A percentile compares a stretch with the other conserved stretches of the same genome.
Evolutionary conservation across 192 early-diverging fungal species (phyloP).

Genomic region (Umbelopsis vinacea): DNA sequence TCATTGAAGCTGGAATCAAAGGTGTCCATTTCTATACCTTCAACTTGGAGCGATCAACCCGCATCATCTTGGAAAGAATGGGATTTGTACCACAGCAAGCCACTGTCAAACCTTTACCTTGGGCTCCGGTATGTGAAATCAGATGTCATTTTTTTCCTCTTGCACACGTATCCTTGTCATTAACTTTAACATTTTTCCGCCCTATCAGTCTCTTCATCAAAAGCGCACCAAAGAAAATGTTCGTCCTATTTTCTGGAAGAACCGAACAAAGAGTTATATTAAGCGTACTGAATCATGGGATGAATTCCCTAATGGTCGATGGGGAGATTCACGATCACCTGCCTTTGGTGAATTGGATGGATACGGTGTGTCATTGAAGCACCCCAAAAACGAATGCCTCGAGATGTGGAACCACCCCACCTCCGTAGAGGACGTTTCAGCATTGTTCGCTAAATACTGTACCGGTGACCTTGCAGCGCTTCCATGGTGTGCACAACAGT

Average conservation of each 20-base stretch:
- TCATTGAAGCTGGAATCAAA: constrained; percentile 51
- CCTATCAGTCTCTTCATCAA: constrained; percentile 67
- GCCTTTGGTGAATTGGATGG: constrained; percentile 82
- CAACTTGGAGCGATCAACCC: constrained; percentile 89
- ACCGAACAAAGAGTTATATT: constrained; percentile 91
- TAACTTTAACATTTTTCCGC: constrained; percentile 4
- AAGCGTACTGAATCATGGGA: constrained; percentile 93
- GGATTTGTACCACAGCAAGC: constrained; percentile 76
- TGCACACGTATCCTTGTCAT: background rate
- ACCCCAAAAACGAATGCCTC: constrained; percentile 64
- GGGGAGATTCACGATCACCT: constrained; percentile 96
- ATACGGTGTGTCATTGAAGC: constrained; percentile 81
- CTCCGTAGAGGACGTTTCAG: constrained; percentile 66
- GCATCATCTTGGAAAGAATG: constrained; percentile 87
- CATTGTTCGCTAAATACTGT: constrained; percentile 86
- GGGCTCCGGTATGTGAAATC: constrained; percentile 38
- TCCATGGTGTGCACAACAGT: constrained; percentile 89
- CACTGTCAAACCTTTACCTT: constrained; percentile 40
- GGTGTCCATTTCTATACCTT: constrained; percentile 98
- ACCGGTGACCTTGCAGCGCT: constrained; percentile 75
- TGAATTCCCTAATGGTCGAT: constrained; percentile 97
- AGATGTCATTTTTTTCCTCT: constrained; percentile 13
- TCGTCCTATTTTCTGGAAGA: constrained; percentile 98
- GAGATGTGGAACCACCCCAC: constrained; percentile 82
- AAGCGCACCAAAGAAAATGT: constrained; percentile 95